Base-by-base conservation (phyloP, 2,329 filamentous ascomycete genomes). In the Calonectria multiphialidica region DNA sequence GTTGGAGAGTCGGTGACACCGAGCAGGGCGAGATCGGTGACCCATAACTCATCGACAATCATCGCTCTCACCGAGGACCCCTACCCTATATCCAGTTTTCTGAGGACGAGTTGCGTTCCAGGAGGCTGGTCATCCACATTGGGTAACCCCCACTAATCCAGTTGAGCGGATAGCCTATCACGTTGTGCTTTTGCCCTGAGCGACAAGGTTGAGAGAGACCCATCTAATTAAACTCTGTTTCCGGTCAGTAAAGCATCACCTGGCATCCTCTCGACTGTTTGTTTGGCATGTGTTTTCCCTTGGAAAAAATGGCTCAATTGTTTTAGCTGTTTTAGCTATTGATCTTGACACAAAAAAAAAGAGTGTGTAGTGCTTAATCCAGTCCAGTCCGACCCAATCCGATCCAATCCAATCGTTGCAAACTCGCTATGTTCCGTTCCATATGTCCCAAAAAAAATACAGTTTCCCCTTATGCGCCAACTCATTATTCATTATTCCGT, bases 171-270 rank as follows among this genome's bases (percentile, higher is more conserved):
- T 59, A 59, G 53, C 53, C 53, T 40, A 59, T 59, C 53, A 59
- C 5, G 10, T 21, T 23, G 15, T 15, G 35, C 8, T 12, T 25
- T 23, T 40, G 33, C 53, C 9, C 33, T 23, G 23, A n/a, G 53
- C 53, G 21, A 28, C 35, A 40, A 59, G 53, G 53, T 59, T 59
- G 35, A 59, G 33, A 16, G 21, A n/a, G 53, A 40, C 33, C 53
- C 53, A 59, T 59, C 53, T 59, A 59, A 59, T 59, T 37, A 59
- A 59, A 59, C 33, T 59, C 53, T 59, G 35, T 59, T 59, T 37
- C 35, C 30, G 33, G 18, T 16, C 16, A 55, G 40, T 44, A 50
- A 40, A 57, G 65, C n/a, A 15, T 42, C 42, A 37, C 35, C n/a
- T 7, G 53, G n/a, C 21, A 28, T 28, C 12, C 30, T 55, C 30